These are phyloP conservation scores for Pichia scutulata DNA, from an alignment of 805 yeast genomes.

Conservation along the genomic window DNA sequence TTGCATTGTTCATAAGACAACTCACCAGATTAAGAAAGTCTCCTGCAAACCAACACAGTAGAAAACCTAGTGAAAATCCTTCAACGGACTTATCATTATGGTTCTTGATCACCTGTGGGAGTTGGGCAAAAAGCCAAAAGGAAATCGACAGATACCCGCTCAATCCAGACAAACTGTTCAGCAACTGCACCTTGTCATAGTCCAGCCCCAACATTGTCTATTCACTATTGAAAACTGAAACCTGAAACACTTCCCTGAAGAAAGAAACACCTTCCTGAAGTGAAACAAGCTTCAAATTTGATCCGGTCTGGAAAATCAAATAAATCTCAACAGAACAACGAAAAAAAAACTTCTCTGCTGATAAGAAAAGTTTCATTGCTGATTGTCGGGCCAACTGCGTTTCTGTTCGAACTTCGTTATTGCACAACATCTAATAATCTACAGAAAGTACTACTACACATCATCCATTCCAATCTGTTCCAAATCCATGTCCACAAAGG, in stretches of 20 bases:
- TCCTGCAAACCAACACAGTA: constrained; percentile 59
- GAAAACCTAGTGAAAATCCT: constrained; percentile 55
- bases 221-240: no score
- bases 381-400: no score
- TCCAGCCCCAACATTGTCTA: background rate
- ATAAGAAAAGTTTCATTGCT: no score
- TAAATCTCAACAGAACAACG: background rate
- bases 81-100: constrained; percentile 54
- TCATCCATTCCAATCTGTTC: background rate
- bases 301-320: no score
- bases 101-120: constrained; percentile 61
- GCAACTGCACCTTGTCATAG: background rate
- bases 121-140: constrained; percentile 68
- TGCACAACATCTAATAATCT: background rate
- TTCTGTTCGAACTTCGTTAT: no score
- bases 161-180: constrained; percentile 18
- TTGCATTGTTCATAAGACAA: constrained; percentile 40
- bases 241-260: background rate
- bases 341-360: background rate
- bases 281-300: no score
- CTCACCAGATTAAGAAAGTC: constrained; percentile 48
- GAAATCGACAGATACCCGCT: constrained; percentile 36
- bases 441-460: background rate
- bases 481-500: constrained; percentile 22
- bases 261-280: no score